These are phyloP conservation scores for Penicillium sp. DNA, from an alignment of 2,329 filamentous ascomycete species.

Conservation along the genomic window DNA sequence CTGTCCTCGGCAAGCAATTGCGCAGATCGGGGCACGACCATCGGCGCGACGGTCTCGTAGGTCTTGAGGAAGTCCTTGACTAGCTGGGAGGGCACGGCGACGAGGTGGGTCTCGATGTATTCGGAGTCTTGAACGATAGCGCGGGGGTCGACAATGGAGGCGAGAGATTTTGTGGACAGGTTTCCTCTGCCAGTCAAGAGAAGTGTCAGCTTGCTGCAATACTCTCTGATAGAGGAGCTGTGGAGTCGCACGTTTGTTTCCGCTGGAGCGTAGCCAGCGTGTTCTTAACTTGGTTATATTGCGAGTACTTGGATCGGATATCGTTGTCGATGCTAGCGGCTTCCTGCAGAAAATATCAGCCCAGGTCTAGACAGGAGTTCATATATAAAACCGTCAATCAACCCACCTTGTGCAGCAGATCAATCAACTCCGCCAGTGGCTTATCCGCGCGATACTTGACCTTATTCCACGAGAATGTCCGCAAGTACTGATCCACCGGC, in stretches of 20 bases:
- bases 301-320: constrained; percentile 89
- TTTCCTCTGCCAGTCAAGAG: constrained; percentile 66
- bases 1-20: constrained; percentile 78
- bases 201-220: constrained; percentile 1
- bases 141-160: constrained; percentile 80
- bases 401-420: constrained; percentile 79
- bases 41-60: constrained; percentile 85
- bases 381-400: background rate
- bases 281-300: constrained; percentile 90
- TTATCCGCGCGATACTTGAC: constrained; percentile 96
- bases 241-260: constrained; percentile 72
- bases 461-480: constrained; percentile 93
- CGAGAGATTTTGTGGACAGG: constrained; percentile 88
- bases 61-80: constrained; percentile 85
- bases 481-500: constrained; percentile 91
- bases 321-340: constrained; percentile 91
- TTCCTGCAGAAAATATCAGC: constrained; percentile 59
- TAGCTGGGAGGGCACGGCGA: constrained; percentile 78
- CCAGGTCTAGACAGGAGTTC: background rate
- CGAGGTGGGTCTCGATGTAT: constrained; percentile 92
- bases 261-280: constrained; percentile 79
- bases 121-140: constrained; percentile 86
- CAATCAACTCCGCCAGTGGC: constrained; percentile 81
- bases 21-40: constrained; percentile 92
- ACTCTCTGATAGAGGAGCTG: background rate